These are phyloP conservation scores for Eucalyptus camaldulensis DNA, from an alignment of 345 rosid genomes.

Conservation along the genomic window DNA sequence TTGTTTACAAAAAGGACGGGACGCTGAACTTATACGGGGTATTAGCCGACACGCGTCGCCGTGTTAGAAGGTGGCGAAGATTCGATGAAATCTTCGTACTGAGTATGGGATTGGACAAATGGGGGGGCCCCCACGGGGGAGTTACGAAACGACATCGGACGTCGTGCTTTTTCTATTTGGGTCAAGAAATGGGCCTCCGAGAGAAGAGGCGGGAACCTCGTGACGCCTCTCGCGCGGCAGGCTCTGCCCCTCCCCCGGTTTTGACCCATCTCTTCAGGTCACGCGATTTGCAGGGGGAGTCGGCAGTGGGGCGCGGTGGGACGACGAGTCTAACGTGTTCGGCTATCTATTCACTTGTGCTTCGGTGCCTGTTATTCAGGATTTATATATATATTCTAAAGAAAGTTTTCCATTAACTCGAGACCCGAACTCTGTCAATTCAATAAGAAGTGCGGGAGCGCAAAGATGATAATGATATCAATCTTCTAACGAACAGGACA, in stretches of 20 bases:
- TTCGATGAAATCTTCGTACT: neutral
- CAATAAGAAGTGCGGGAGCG: neutral
- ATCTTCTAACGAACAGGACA: neutral
- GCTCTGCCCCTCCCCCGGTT: neutral
- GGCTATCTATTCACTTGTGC: neutral
- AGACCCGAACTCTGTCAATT: neutral
- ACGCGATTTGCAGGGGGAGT: neutral
- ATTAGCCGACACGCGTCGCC: neutral
- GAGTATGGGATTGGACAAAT: neutral
- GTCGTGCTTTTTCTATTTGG: neutral
- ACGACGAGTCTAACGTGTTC: neutral
- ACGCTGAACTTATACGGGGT: neutral
- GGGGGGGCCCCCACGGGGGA: neutral
- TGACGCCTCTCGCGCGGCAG: neutral
- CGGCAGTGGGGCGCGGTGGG: too few relatives aligned
- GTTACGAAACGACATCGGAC: neutral
- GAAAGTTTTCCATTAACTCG: neutral
- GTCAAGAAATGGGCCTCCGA: neutral
- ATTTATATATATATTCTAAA: too few relatives aligned
- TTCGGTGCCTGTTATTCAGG: too few relatives aligned
- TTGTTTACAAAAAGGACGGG: neutral
- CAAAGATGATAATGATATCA: neutral
- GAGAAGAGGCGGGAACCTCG: neutral
- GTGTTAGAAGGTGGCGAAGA: neutral
- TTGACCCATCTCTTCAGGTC: neutral